These are phyloP conservation scores for Arabis hirsuta DNA, from an alignment of 345 rosid species.

Conservation along the genomic window DNA sequence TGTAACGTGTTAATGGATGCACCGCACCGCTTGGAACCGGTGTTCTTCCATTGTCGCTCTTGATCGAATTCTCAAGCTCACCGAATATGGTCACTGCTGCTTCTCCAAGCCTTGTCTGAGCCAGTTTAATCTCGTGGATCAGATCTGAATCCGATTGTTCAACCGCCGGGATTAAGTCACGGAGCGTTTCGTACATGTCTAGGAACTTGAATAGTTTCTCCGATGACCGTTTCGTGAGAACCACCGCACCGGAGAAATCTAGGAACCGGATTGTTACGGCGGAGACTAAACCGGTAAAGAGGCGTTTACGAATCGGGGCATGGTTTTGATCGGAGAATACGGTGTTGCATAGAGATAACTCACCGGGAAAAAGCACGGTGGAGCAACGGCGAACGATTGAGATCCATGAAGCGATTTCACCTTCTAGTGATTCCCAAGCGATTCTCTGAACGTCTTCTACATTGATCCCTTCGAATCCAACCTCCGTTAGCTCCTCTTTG, in stretches of 20 bases:
- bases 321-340: slow-evolving; percentile 52
- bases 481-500: slow-evolving; percentile 50
- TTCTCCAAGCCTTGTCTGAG: slow-evolving; percentile 61
- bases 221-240: slow-evolving; percentile 62
- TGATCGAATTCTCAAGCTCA: slow-evolving; percentile 82
- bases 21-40: slow-evolving; percentile 85
- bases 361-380: slow-evolving; percentile 50
- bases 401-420: slow-evolving; percentile 71
- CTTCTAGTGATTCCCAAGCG: slow-evolving; percentile 75
- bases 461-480: slow-evolving; percentile 64
- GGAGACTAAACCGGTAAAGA: slow-evolving; percentile 56
- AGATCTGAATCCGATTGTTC: slow-evolving; percentile 49
- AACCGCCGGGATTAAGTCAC: slow-evolving; percentile 50
- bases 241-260: slow-evolving; percentile 66
- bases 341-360: slow-evolving; percentile 52
- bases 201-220: slow-evolving; percentile 84
- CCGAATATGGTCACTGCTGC: slow-evolving; percentile 63
- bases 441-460: slow-evolving; percentile 73
- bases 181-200: slow-evolving; percentile 75
- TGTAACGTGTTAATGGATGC: slow-evolving; percentile 84
- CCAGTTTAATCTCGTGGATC: slow-evolving; percentile 45
- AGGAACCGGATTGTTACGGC: slow-evolving; percentile 60
- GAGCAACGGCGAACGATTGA: slow-evolving; percentile 56
- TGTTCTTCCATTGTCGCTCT: slow-evolving; percentile 57
- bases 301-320: slow-evolving; percentile 38